Percentiles rank a stretch among this genome's conserved stretches.
Conservation (phyloP, 2,329 filamentous ascomycete genomes). For the Pseudopithomyces maydicus region DNA sequence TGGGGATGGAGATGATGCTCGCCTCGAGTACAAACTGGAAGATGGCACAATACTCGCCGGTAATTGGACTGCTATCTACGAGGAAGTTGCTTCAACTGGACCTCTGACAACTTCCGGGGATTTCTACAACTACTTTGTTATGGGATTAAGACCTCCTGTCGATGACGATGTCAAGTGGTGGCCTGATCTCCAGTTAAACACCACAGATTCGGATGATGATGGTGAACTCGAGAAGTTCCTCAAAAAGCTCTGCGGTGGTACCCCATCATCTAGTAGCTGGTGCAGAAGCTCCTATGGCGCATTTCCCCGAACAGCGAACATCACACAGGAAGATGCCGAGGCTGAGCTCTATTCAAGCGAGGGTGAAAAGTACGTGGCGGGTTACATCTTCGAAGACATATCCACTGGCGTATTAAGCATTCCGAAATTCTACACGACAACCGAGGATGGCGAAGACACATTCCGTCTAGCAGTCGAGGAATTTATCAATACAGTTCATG, state of each 20-base stretch:
- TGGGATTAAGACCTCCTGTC: constrained; percentile 26
- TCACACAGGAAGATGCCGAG: neutral
- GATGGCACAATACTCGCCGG: constrained; percentile 24
- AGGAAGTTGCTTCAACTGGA: constrained; percentile 19
- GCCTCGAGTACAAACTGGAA: constrained; percentile 28
- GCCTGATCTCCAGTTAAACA: neutral
- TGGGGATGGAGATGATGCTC: constrained; percentile 29
- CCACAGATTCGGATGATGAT: neutral
- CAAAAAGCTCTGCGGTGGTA: neutral
- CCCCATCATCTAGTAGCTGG: neutral
- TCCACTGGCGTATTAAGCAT: constrained; percentile 51
- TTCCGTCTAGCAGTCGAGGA: constrained; percentile 34
- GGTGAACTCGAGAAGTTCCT: too few relatives aligned
- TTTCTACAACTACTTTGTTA: constrained; percentile 53
- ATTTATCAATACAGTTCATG: constrained; percentile 52
- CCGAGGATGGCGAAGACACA: constrained; percentile 8
- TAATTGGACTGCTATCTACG: constrained; percentile 30
- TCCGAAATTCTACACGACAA: constrained; percentile 39
- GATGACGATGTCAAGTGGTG: constrained; percentile 7
- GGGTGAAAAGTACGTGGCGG: constrained; percentile 31
- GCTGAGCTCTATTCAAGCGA: neutral
- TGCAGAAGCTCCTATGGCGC: neutral
- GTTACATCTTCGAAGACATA: constrained; percentile 49
- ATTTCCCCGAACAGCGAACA: neutral
- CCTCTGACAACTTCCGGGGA: constrained; percentile 48